Conservation (phyloP, 2,329 filamentous ascomycete genomes). For the Rhinocladiella similis region DNA sequence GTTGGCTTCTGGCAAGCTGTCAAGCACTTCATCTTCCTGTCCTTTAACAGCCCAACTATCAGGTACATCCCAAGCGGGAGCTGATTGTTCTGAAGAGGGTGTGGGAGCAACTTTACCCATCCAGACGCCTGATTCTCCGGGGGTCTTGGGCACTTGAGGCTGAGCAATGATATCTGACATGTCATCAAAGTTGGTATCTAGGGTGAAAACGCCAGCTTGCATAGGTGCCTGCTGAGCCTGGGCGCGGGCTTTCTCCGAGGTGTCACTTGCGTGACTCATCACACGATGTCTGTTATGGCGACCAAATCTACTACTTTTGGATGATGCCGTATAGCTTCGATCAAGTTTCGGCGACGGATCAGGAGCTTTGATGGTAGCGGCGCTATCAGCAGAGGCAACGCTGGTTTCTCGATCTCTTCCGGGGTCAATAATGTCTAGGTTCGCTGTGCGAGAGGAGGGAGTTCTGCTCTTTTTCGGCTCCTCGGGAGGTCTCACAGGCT, state of each 20-base stretch:
- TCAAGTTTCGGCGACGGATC: conserved; percentile 29
- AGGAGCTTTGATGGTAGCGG: conserved; percentile 31
- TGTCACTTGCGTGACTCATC: conserved; percentile 33
- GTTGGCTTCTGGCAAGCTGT: conserved; percentile 47
- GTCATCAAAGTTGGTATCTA: conserved; percentile 85
- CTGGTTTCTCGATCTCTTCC: conserved; percentile 33
- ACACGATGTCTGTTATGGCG: conserved; percentile 22
- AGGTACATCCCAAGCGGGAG: conserved; percentile 82
- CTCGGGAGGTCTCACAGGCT: conserved; percentile 25
- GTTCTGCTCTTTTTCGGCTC: conserved; percentile 23
- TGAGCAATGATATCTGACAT: conserved; percentile 88
- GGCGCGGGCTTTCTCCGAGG: conserved; percentile 56
- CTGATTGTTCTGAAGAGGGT: conserved; percentile 39
- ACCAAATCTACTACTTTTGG: conserved; percentile 26
- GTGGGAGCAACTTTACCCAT: conserved; percentile 34
- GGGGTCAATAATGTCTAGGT: conserved; percentile 12
- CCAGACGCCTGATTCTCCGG: conserved; percentile 44
- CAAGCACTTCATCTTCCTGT: conserved; percentile 41
- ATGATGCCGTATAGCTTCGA: conserved; percentile 25
- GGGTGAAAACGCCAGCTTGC: conserved; percentile 65
- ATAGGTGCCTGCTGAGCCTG: conserved; percentile 36
- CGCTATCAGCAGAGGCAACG: conserved; percentile 34
- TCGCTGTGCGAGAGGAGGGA: conserved; percentile 17
- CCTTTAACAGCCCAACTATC: conserved; percentile 94
- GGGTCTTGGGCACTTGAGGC: conserved; percentile 65